Evolutionary conservation across 2,329 filamentous ascomycete genomes (phyloP).

Genomic region (Hymenoscyphus infarciens): DNA sequence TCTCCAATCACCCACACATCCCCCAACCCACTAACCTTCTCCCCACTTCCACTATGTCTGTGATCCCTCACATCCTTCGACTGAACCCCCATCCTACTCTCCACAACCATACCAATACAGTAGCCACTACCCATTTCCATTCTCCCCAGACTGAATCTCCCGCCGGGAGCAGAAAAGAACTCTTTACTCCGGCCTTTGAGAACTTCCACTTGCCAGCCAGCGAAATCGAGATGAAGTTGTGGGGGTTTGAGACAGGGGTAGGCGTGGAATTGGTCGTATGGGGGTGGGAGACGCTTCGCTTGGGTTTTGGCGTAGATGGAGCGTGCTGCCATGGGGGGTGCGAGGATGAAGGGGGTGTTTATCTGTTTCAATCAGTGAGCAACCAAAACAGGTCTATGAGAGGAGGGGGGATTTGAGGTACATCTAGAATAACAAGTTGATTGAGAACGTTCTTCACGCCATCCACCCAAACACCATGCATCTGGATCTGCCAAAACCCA

Average conservation of each 20-base stretch:
- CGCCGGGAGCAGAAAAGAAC: constrained; percentile 18
- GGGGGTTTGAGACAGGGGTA: constrained; percentile 27
- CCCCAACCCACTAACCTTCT: constrained; percentile 18
- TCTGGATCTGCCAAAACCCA: constrained; percentile 27
- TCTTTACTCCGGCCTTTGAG: constrained; percentile 20
- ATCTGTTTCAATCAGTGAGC: constrained; percentile 16
- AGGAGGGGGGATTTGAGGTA: neutral
- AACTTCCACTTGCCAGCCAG: constrained; percentile 18
- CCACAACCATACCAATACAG: constrained; percentile 25
- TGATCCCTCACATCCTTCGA: neutral
- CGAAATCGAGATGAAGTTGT: constrained; percentile 25
- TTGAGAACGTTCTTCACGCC: constrained; percentile 20
- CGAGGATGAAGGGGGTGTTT: constrained; percentile 27
- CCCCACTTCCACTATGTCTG: neutral
- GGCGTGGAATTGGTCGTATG: constrained; percentile 25
- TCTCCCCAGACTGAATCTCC: constrained; percentile 24
- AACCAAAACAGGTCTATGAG: too few species aligned
- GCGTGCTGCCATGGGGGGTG: constrained; percentile 21
- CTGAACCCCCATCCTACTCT: constrained; percentile 20
- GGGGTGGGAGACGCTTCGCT: constrained; percentile 20
- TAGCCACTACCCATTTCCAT: constrained; percentile 24
- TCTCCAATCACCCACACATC: constrained; percentile 28
- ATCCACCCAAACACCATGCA: constrained; percentile 25
- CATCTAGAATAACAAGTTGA: constrained; percentile 25
- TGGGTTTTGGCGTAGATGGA: constrained; percentile 24